Conservation (phyloP, 441 rosid genomes). For the Raphanus hybrid region DNA sequence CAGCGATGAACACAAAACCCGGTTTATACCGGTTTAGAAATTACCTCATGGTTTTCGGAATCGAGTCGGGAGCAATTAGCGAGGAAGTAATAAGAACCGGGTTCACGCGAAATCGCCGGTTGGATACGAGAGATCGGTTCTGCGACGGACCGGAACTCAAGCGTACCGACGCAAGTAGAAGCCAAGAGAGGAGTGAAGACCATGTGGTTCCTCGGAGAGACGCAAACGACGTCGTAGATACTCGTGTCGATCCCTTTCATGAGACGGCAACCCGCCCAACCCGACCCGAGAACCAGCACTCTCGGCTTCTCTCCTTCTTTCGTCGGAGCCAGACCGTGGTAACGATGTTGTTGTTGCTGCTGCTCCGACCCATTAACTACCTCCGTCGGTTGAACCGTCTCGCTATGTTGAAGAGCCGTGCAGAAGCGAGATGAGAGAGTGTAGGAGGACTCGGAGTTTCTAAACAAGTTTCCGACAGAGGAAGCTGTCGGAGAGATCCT, state of each 20-base stretch:
- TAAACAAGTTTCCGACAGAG: slow-evolving; percentile 34
- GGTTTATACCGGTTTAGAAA: no score
- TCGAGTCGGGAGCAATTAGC: no score
- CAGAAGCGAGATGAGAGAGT: slow-evolving; percentile 55
- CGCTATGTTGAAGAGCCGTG: slow-evolving; percentile 39
- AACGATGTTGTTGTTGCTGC: neutral
- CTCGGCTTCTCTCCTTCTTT: slow-evolving; percentile 71
- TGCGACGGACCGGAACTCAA: slow-evolving; percentile 90
- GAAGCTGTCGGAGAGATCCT: slow-evolving; percentile 43
- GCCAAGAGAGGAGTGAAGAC: slow-evolving; percentile 93
- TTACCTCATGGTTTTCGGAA: no score
- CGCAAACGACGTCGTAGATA: slow-evolving; percentile 83
- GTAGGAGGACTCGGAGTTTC: slow-evolving; percentile 36
- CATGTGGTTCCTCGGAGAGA: slow-evolving; percentile 96
- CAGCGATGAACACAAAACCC: no score
- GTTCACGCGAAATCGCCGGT: slow-evolving; percentile 69
- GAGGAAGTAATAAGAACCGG: slow-evolving; percentile 70
- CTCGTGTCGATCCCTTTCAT: slow-evolving; percentile 84
- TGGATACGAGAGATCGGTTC: slow-evolving; percentile 89
- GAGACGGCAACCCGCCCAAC: slow-evolving; percentile 94
- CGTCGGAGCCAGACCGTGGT: slow-evolving; percentile 67
- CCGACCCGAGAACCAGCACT: slow-evolving; percentile 70
- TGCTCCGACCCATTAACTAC: slow-evolving; percentile 23
- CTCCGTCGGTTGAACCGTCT: slow-evolving; percentile 29
- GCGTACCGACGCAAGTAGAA: slow-evolving; percentile 94